Conservation (phyloP, 768 basidiomycete genomes). For the Boletus rex-veris region DNA sequence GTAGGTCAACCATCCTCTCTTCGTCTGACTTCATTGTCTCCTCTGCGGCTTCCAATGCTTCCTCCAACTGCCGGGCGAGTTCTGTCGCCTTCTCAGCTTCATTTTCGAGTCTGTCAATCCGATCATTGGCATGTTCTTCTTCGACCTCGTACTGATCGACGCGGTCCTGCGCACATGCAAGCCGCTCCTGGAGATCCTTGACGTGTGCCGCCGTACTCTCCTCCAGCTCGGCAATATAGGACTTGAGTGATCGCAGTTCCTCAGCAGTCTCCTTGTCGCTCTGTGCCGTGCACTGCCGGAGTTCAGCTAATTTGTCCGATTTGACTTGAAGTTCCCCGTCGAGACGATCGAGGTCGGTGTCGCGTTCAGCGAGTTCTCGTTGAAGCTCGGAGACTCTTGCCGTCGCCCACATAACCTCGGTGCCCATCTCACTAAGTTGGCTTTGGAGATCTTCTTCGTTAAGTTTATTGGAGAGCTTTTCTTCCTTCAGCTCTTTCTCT, state of each 20-base stretch:
- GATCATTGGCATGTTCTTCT: slow-evolving; percentile 47
- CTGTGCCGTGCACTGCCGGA: slow-evolving; percentile 24
- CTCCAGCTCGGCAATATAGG: slow-evolving; percentile 57
- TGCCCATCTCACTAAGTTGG: slow-evolving; percentile 31
- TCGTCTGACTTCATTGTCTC: slow-evolving; percentile 65
- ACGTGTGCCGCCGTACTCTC: slow-evolving; percentile 50
- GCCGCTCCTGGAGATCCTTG: slow-evolving; percentile 54
- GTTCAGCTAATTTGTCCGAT: slow-evolving; percentile 21
- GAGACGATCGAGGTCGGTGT: slow-evolving; percentile 24
- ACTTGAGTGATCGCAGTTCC: slow-evolving; percentile 42
- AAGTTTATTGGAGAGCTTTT: slow-evolving; percentile 41
- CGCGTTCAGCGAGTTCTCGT: slow-evolving; percentile 42
- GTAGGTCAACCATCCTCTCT: slow-evolving; percentile 48
- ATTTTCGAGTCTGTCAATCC: slow-evolving; percentile 48
- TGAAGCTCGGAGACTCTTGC: slow-evolving; percentile 42
- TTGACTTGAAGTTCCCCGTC: slow-evolving; percentile 45
- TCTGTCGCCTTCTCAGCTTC: slow-evolving; percentile 52
- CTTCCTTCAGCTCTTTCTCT: slow-evolving; percentile 55
- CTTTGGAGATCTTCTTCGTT: slow-evolving; percentile 38
- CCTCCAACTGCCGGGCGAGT: slow-evolving; percentile 65
- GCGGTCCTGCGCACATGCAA: slow-evolving; percentile 45
- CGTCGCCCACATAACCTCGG: slow-evolving; percentile 30
- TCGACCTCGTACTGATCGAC: slow-evolving; percentile 42
- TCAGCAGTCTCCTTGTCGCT: slow-evolving; percentile 25
- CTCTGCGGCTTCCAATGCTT: slow-evolving; percentile 72